Evolutionary conservation across 225 moss, liverwort and hornwort species (phyloP).

Genomic region (Pleurozium schreberi): DNA sequence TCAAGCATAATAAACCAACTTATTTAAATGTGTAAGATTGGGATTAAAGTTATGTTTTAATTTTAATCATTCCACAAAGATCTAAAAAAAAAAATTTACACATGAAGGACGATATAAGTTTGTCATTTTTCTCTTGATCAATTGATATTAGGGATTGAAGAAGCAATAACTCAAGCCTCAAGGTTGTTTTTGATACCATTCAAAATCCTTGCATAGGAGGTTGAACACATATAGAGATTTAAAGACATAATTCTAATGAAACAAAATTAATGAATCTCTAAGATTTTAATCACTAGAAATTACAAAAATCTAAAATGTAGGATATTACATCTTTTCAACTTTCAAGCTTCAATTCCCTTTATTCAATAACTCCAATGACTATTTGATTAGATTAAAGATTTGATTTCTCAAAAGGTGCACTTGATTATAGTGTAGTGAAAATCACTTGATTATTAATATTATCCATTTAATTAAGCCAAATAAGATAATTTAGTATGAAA

Average conservation of each 20-base stretch:
- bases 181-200: background rate
- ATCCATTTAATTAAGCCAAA: background rate
- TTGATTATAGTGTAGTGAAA: background rate
- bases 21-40: background rate
- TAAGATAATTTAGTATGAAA: background rate
- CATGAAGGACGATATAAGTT: too few species aligned
- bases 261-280: too few species aligned
- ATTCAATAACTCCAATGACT: background rate
- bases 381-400: background rate
- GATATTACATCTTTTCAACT: background rate
- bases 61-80: background rate
- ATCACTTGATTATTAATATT: background rate
- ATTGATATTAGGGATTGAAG: background rate
- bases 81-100: background rate
- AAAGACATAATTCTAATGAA: background rate
- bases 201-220: background rate
- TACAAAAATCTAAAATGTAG: background rate
- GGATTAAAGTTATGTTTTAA: background rate
- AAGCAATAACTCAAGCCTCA: too few species aligned
- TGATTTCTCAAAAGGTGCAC: background rate
- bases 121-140: too few species aligned
- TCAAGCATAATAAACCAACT: background rate
- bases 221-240: background rate
- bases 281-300: background rate
- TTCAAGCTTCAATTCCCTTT: background rate